Evolutionary conservation across 2,329 filamentous ascomycete genomes (phyloP).

Genomic region (Aulographum hederae): DNA sequence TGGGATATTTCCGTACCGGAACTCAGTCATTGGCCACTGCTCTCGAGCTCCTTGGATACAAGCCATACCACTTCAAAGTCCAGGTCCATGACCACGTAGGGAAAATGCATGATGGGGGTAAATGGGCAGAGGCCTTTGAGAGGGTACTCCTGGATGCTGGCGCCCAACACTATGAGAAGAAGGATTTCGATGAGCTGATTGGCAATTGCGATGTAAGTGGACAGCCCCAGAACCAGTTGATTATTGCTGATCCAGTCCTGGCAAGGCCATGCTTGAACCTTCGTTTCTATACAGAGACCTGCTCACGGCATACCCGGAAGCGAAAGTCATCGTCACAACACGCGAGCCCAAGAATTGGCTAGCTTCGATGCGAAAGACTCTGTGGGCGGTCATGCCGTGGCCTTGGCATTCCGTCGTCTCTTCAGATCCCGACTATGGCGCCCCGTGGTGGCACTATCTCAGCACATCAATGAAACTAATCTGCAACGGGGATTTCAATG

Average conservation of each 20-base stretch:
- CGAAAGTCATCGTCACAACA: constrained; percentile 1
- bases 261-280: constrained; percentile 1
- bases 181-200: constrained; percentile 3
- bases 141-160: too few relatives aligned
- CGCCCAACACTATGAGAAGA: too few relatives aligned
- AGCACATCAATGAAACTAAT: too few relatives aligned
- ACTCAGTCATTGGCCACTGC: constrained; percentile 2
- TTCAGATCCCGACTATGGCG: too few relatives aligned
- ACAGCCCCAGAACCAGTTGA: constrained; percentile 5
- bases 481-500: too few relatives aligned
- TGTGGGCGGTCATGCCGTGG: too few relatives aligned
- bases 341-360: constrained; percentile 3
- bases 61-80: not conserved
- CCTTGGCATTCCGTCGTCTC: too few relatives aligned
- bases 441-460: too few relatives aligned
- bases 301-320: not conserved
- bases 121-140: too few relatives aligned
- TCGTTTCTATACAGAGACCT: constrained; percentile 1
- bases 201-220: constrained; percentile 3
- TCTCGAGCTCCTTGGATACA: constrained; percentile 1
- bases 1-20: constrained; percentile 1
- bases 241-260: too few relatives aligned
- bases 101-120: too few relatives aligned
- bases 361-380: constrained; percentile 2
- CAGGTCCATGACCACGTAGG: too few relatives aligned